Evolutionary conservation across 2,329 filamentous ascomycete genomes (phyloP), one percentile per base, ranked within the genome.

Genomic region (Cordyceps javanica): DNA sequence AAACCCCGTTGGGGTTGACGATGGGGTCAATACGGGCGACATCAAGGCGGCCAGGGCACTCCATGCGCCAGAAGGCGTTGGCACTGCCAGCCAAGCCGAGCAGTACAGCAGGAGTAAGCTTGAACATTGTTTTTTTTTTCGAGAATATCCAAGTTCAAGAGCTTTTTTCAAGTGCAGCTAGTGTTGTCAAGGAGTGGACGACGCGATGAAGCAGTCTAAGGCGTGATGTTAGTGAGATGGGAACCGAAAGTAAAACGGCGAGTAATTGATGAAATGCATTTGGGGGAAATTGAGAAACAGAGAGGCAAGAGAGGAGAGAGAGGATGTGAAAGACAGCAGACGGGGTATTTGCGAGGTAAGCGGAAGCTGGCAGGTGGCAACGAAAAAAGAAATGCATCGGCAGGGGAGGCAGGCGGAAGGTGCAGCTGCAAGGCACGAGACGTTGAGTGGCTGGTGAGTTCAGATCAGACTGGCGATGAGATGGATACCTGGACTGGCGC

Each of bases 31-130:
- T 77, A 58, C 90, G 83, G 51, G 84, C 88, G 58, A 90, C 70
- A 61, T 85, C 89, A 62, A 85, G 77, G 48, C 82, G 80, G 57
- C 85, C 86, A 64, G 83, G 87, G 72, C 91, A 96, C 66, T 90
- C 88, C 81, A 96, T 89, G 69, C 91, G 90, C 90, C 90, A 96
- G 73, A 96, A 96, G 60, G 88, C 91, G 64, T 80, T 68, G 48
- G 77, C 79, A 58, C 73, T 63, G 41, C 69, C 68, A 38, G 73
- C 61, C 30, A 75, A 66, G 63, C 67, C 68, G 44, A 66, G 68
- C 19, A 70, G 66, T 48, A 72, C 62, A 61, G 68, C 63, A 60
- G 67, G 45, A 36, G 69, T 54, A 38, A 66, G 66, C 61, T 69
- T 72, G 63, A 72, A 65, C 72, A 75, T 74, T n/a, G n/a, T n/a